Evolutionary conservation across 257 asterid species (phyloP), one percentile per base, ranked within the genome.

Genomic region (Fraxinus americana): DNA sequence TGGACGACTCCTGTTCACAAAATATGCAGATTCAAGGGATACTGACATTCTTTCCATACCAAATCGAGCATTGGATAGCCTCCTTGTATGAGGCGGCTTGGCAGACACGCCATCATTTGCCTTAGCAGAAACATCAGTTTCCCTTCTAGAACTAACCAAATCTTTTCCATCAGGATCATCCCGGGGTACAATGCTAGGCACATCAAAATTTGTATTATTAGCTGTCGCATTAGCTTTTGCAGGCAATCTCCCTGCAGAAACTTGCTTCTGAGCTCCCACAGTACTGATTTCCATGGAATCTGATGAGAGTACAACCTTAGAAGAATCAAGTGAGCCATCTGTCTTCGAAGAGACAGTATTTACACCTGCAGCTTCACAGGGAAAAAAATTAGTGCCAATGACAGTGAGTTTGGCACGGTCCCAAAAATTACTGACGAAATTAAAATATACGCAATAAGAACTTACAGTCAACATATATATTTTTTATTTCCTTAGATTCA

Each of bases 401-500:
- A 38, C 2, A 59, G 16, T 23, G 29, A 63, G 50, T 48, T 67
- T 43, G 35, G 70, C 45, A 25, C 35, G n/a, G 29, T 38, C 43
- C 48, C 1, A 52, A 78, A 29, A 38, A 16, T 32, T 63, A 63
- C 6, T 1, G 5, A 17, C 1, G 7, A 63, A 10, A 63, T 57
- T n/a, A 63, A 25, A 27, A 67, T 61, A 71, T 76, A 23, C 21
- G 50, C 43, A 59, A 77, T 61, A 85, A 48, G 70, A 80, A 89
- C 99, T 90, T 87, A 92, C 99, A 70, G 91, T 96, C 99, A 32
- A 96, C 94, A 57, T 96, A 93, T 79, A 96, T 96, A 57, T 96
- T 96, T 89, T 96, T 96, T 79, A 96, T 92, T 57, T 92, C 97
- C 89, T 88, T 91, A 69, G 96, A 87, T 85, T 93, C 98, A 39